Conservation (phyloP, 2,329 filamentous ascomycete genomes). For the Penicillium concentricum region DNA sequence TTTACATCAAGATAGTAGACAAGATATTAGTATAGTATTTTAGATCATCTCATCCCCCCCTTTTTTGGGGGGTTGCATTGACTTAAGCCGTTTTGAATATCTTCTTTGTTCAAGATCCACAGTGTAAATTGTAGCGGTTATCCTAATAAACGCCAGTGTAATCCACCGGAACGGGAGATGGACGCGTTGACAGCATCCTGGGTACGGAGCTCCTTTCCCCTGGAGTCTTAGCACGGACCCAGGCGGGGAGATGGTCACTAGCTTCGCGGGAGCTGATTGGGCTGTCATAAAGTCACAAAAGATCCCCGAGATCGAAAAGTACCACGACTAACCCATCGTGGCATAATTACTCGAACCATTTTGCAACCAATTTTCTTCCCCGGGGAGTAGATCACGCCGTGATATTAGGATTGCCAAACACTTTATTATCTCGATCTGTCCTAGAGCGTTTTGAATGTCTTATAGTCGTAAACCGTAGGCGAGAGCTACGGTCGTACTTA, state of each 20-base stretch:
- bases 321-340: slow-evolving; percentile 17
- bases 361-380: slow-evolving; percentile 10
- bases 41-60: background rate
- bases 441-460: slow-evolving; percentile 8
- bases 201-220: slow-evolving; percentile 15
- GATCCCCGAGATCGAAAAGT: slow-evolving; percentile 14
- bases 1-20: background rate
- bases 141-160: slow-evolving; percentile 2
- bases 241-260: background rate
- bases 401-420: slow-evolving; percentile 3
- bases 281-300: slow-evolving; percentile 8
- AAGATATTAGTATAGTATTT: background rate
- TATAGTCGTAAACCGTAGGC: background rate
- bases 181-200: slow-evolving; percentile 21
- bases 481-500: slow-evolving; percentile 1
- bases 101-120: background rate
- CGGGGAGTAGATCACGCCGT: slow-evolving; percentile 6
- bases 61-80: background rate
- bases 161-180: slow-evolving; percentile 21
- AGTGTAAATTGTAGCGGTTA: background rate
- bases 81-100: background rate
- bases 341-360: slow-evolving; percentile 15
- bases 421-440: slow-evolving; percentile 15
- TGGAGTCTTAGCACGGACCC: slow-evolving; percentile 13
- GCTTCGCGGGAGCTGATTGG: background rate